Conservation (phyloP, 192 early-diverging fungal species). For the Phlyctochytrium bullatum region DNA sequence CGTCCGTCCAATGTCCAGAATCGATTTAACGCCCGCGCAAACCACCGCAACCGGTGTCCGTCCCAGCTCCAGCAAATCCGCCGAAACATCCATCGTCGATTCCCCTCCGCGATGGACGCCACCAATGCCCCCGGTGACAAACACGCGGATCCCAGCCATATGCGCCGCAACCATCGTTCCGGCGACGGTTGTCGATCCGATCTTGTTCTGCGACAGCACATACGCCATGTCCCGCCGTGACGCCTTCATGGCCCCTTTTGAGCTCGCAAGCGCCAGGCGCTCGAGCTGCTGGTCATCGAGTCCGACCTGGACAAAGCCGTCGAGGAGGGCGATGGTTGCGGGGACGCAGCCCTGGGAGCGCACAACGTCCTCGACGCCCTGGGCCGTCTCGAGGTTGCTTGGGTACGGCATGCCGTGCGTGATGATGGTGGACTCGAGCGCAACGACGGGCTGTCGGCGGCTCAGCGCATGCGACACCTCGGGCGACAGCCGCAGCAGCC, state of each 20-base stretch:
- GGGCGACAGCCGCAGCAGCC: too few species aligned
- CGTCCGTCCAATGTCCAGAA: slow-evolving; percentile 88
- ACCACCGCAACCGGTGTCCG: slow-evolving; percentile 91
- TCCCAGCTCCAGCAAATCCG: slow-evolving; percentile 89
- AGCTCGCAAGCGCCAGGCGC: slow-evolving; percentile 45
- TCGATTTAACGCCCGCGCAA: slow-evolving; percentile 96
- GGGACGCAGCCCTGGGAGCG: slow-evolving; percentile 70
- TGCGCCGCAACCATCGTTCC: slow-evolving; percentile 88
- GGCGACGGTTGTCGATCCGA: slow-evolving; percentile 91
- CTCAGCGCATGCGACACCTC: not conserved
- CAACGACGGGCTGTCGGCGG: slow-evolving; percentile 7
- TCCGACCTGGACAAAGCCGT: slow-evolving; percentile 82
- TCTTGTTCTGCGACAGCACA: slow-evolving; percentile 2
- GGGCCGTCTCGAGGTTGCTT: slow-evolving; percentile 83
- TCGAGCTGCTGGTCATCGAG: slow-evolving; percentile 62
- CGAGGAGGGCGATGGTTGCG: slow-evolving; percentile 86
- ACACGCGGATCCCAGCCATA: slow-evolving; percentile 79
- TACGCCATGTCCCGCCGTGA: slow-evolving; percentile 47
- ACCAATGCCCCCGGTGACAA: slow-evolving; percentile 97
- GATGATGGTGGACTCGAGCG: slow-evolving; percentile 86
- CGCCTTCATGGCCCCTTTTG: slow-evolving; percentile 70
- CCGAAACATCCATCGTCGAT: slow-evolving; percentile 71
- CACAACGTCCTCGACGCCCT: slow-evolving; percentile 75
- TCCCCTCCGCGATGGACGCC: slow-evolving; percentile 85
- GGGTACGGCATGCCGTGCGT: slow-evolving; percentile 97